phyloP scores from a whole-genome alignment of 2,329 filamentous ascomycete genomes.

The Scleromitrula shiraiana region DNA sequence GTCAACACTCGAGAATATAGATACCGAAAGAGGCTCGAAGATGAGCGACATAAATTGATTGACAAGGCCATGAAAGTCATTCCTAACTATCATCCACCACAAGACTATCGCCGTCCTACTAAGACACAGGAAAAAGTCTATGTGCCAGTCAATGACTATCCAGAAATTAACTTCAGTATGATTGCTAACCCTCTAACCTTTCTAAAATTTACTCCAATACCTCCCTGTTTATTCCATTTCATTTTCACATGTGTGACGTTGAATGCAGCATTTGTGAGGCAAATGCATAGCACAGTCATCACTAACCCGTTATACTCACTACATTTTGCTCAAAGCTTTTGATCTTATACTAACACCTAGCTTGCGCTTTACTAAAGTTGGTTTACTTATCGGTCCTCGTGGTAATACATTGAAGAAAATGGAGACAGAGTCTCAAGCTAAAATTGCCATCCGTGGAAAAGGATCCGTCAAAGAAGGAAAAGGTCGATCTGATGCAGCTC shows the following conservation, averaged over 20 bases:
- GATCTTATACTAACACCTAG: slow-evolving; percentile 77
- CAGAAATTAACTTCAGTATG: slow-evolving; percentile 99
- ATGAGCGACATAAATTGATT: slow-evolving; percentile 96
- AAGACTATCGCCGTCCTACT: slow-evolving; percentile 96
- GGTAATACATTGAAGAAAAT: slow-evolving; percentile 99
- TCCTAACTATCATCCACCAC: slow-evolving; percentile 96
- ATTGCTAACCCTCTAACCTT: slow-evolving; percentile 96
- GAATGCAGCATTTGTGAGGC: slow-evolving; percentile 25
- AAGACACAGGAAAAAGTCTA: slow-evolving; percentile 99
- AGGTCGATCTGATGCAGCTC: slow-evolving; percentile 94
- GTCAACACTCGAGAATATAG: slow-evolving; percentile 98
- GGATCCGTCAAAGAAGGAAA: slow-evolving; percentile 99
- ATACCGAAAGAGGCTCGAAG: slow-evolving; percentile 95
- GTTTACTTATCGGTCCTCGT: slow-evolving; percentile 99
- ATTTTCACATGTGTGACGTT: slow-evolving; percentile 33
- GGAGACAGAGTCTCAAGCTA: slow-evolving; percentile 93
- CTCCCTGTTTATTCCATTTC: slow-evolving; percentile 33
- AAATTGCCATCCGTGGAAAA: slow-evolving; percentile 99
- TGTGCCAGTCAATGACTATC: slow-evolving; percentile 99
- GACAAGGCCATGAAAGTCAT: slow-evolving; percentile 99
- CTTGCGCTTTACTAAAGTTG: slow-evolving; percentile 83
- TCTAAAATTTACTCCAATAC: slow-evolving; percentile 46
- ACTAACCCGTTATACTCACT: slow-evolving; percentile 31
- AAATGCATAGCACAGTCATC: slow-evolving; percentile 28
- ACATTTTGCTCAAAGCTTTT: slow-evolving; percentile 30